Percentiles rank a stretch among this genome's conserved stretches.
Conservation (phyloP, 306 rosid genomes). For the Begonia loranthoides region DNA sequence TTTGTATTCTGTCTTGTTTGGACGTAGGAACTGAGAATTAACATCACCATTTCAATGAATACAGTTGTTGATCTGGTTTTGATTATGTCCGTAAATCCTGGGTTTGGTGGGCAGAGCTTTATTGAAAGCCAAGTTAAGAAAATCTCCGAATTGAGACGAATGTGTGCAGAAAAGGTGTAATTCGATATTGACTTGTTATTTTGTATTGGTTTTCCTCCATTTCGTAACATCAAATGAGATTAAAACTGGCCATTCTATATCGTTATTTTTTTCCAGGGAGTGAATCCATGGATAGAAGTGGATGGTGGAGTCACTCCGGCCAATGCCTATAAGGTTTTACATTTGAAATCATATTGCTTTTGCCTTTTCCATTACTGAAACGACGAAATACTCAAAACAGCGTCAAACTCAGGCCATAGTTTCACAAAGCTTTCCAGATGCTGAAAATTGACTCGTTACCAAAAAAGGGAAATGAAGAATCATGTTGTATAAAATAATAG, state of each 20-base stretch:
- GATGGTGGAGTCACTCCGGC: constrained; percentile 89
- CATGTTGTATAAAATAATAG: too few relatives aligned
- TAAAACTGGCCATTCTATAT: not conserved
- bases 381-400: too few relatives aligned
- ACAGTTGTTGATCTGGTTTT: constrained; percentile 94
- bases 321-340: constrained; percentile 81
- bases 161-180: constrained; percentile 80
- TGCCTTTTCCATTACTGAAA: too few relatives aligned
- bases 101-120: constrained; percentile 99
- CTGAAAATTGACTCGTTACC: too few relatives aligned
- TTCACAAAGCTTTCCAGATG: too few relatives aligned
- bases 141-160: constrained; percentile 89
- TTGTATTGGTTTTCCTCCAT: constrained; percentile 7
- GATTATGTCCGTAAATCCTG: constrained; percentile 98
- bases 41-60: constrained; percentile 11
- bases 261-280: constrained; percentile 44
- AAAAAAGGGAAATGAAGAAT: too few relatives aligned
- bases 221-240: constrained; percentile 5
- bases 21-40: too few relatives aligned
- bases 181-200: constrained; percentile 1
- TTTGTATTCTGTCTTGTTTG: too few relatives aligned
- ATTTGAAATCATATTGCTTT: too few relatives aligned
- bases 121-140: constrained; percentile 99
- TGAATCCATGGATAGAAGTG: constrained; percentile 99
- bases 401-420: too few relatives aligned